Evolutionary conservation across 2,329 filamentous ascomycete species (phyloP), one percentile per base, ranked within the genome.

Genomic region (Cyphellophora europaea): DNA sequence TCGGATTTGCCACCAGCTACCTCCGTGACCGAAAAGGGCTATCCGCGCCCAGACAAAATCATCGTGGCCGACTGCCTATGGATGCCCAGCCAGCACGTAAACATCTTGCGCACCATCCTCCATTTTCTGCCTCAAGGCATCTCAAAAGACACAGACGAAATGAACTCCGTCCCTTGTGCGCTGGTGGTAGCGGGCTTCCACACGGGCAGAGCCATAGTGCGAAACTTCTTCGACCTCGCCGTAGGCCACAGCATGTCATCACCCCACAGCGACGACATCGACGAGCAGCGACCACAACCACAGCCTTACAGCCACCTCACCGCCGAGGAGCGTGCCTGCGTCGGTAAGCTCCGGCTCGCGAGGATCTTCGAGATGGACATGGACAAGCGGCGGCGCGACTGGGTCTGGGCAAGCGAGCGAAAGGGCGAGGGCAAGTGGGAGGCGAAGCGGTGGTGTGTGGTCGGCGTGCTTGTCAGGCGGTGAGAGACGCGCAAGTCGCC

Each of bases 21-120:
- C 40, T 2, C 32, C 43, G 4, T 44, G 58, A 37, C 21, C 8
- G 8, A 8, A 8, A 56, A 56, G 10, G 57, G 45, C 4, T 78
- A 68, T 49, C 21, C 21, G n/a, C 8, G 8, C 8, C 8, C n/a
- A 8, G 67, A 65, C 2, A 65, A 69, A 13, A 68, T 78, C 33
- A 59, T 78, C 8, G 69, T 72, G 1, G 72, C 74, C 33, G 74
- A 78, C 47, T 77, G 72, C 54, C 65, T 71, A 40, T 79, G 73
- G 73, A 73, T 77, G 66, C 58, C 56, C 1, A 55, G 55, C 14
- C 66, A 77, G 54, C 74, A 79, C 48, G 59, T 62, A 31, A 72
- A 71, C 42, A 62, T 78, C 11, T 66, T 62, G 8, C 56, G 53
- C 11, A 74, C 71, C 2, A 69, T 77, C 62, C 52, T 66, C 5